These are phyloP conservation scores for Diddensiella transvaalensis DNA, from an alignment of 805 yeast species.

Conservation along the genomic window DNA sequence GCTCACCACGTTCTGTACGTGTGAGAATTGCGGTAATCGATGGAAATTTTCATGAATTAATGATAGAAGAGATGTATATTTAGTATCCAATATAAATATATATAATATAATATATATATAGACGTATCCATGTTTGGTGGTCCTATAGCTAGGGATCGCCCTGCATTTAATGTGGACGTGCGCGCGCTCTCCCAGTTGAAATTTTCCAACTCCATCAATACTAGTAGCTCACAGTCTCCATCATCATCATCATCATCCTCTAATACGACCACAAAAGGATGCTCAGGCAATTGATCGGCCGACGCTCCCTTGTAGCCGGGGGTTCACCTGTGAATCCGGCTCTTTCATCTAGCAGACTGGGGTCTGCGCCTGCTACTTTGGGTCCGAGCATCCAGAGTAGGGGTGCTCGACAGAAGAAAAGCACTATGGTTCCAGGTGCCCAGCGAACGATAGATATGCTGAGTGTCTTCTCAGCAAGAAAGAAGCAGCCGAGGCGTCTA, in stretches of 20 bases:
- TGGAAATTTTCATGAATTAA: slow-evolving; percentile 81
- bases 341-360: not conserved
- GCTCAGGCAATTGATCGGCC: not conserved
- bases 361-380: no score
- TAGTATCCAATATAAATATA: no score
- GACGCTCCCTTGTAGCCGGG: not conserved
- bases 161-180: no score
- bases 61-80: not conserved
- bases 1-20: slow-evolving; percentile 94
- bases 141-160: no score
- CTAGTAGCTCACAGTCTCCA: no score
- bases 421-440: slow-evolving; percentile 42
- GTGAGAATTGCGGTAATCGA: slow-evolving; percentile 95
- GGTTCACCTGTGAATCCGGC: not conserved
- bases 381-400: slow-evolving; percentile 23
- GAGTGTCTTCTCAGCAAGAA: slow-evolving; percentile 79
- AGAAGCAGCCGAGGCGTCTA: slow-evolving; percentile 81
- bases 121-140: no score
- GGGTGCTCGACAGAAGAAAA: slow-evolving; percentile 48
- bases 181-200: no score
- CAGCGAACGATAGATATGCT: slow-evolving; percentile 54
- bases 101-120: no score
- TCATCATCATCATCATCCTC: no score
- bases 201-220: no score
- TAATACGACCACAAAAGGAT: no score